Evolutionary conservation across 169 alveolate genomes (phyloP).

Genomic region (Plasmodium fragile): DNA sequence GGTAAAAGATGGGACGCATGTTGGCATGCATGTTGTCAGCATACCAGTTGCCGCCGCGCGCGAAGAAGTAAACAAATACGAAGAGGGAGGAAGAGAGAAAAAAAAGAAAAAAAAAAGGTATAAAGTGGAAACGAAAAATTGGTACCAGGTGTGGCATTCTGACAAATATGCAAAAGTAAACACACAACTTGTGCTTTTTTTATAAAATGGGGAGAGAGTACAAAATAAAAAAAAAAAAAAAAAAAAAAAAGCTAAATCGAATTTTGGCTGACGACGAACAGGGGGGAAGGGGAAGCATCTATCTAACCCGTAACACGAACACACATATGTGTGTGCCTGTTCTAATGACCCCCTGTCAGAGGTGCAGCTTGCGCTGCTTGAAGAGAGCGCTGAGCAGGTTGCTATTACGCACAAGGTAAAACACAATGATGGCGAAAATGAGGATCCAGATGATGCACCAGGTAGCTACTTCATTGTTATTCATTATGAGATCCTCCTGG

Average conservation of each 20-base stretch:
- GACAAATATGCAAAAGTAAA: neutral
- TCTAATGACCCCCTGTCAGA: neutral
- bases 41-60: neutral
- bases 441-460: constrained; percentile 64
- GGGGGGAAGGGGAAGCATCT: too few species aligned
- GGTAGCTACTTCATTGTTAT: constrained; percentile 60
- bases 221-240: neutral
- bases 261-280: neutral
- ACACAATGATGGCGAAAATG: constrained; percentile 30
- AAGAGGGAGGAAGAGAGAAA: neutral
- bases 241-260: neutral
- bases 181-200: neutral
- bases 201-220: neutral
- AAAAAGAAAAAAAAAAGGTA: too few species aligned
- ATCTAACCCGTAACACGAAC: neutral
- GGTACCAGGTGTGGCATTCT: neutral
- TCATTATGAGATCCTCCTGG: constrained; percentile 70
- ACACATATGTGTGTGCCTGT: neutral
- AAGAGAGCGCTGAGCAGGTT: constrained; percentile 9
- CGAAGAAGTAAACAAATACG: neutral
- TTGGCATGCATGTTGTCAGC: neutral
- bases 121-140: neutral
- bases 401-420: constrained; percentile 39
- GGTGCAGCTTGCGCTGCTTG: constrained; percentile 20
- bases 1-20: neutral